These are phyloP conservation scores for Alnus rubra DNA, from an alignment of 306 rosid genomes.

Conservation along the genomic window DNA sequence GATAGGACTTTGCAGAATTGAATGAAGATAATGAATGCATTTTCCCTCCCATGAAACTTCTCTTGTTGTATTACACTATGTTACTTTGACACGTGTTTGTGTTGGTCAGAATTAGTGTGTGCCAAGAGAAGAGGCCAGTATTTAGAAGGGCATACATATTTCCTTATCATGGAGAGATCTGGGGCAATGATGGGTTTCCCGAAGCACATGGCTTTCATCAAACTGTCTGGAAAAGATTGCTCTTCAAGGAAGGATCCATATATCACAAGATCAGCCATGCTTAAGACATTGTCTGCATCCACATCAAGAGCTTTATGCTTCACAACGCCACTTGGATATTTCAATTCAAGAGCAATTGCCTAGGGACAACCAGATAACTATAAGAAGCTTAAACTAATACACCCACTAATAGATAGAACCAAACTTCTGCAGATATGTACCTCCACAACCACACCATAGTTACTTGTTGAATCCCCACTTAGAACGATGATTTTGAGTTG, in stretches of 20 bases:
- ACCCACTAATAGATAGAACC: constrained; percentile 26
- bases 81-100: not conserved
- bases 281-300: constrained; percentile 59
- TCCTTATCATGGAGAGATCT: constrained; percentile 70
- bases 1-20: not conserved
- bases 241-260: constrained; percentile 89
- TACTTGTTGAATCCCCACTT: constrained; percentile 66
- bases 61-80: not conserved
- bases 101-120: constrained; percentile 1
- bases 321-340: constrained; percentile 70
- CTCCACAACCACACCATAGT: constrained; percentile 74
- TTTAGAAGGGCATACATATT: constrained; percentile 56
- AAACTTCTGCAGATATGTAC: constrained; percentile 36
- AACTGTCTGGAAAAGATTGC: constrained; percentile 78
- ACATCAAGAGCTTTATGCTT: constrained; percentile 67
- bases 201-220: constrained; percentile 86
- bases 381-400: constrained; percentile 33
- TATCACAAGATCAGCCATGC: constrained; percentile 65
- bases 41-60: not conserved
- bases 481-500: constrained; percentile 65
- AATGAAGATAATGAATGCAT: not conserved
- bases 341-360: constrained; percentile 75
- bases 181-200: constrained; percentile 91
- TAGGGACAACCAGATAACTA: constrained; percentile 35
- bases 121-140: constrained; percentile 23